Percentiles rank a stretch among this genome's conserved stretches.
phyloP scores from a whole-genome alignment of 2,329 filamentous ascomycete genomes.

The Escovopsis sp. region DNA sequence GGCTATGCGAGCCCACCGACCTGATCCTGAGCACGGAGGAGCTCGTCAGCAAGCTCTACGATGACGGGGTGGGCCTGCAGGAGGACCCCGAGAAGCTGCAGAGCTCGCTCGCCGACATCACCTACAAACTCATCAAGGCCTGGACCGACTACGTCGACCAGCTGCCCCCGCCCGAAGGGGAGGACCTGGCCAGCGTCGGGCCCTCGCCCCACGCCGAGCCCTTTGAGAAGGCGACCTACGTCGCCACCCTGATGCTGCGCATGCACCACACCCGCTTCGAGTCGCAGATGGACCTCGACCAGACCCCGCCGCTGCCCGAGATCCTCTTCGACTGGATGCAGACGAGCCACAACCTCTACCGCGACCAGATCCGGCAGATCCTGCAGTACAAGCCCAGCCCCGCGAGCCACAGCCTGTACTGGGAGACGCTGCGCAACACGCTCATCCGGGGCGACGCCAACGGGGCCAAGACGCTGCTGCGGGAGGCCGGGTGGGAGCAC shows the following conservation, averaged over 20 bases:
- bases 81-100: slow-evolving; percentile 42
- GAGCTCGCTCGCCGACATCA: slow-evolving; percentile 37
- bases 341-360: slow-evolving; percentile 56
- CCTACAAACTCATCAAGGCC: slow-evolving; percentile 33
- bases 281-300: slow-evolving; percentile 20
- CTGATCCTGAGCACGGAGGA: slow-evolving; percentile 64
- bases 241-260: slow-evolving; percentile 64
- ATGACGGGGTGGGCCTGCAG: slow-evolving; percentile 39
- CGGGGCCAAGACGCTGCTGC: slow-evolving; percentile 52
- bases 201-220: slow-evolving; percentile 45
- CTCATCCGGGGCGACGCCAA: slow-evolving; percentile 60
- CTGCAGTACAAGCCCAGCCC: slow-evolving; percentile 52
- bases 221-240: slow-evolving; percentile 60
- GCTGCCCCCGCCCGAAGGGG: slow-evolving; percentile 32
- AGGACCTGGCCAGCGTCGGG: slow-evolving; percentile 46
- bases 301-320: slow-evolving; percentile 49
- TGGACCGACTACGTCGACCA: slow-evolving; percentile 40
- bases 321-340: slow-evolving; percentile 74
- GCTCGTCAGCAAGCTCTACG: slow-evolving; percentile 49
- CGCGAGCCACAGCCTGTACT: slow-evolving; percentile 63
- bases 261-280: slow-evolving; percentile 53
- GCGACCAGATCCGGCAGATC: slow-evolving; percentile 50
- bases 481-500: slow-evolving; percentile 62
- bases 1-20: slow-evolving; percentile 52
- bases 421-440: slow-evolving; percentile 65